Base-by-base conservation (phyloP, 805 yeast species). In the Zygotorulaspora chibaensis region DNA sequence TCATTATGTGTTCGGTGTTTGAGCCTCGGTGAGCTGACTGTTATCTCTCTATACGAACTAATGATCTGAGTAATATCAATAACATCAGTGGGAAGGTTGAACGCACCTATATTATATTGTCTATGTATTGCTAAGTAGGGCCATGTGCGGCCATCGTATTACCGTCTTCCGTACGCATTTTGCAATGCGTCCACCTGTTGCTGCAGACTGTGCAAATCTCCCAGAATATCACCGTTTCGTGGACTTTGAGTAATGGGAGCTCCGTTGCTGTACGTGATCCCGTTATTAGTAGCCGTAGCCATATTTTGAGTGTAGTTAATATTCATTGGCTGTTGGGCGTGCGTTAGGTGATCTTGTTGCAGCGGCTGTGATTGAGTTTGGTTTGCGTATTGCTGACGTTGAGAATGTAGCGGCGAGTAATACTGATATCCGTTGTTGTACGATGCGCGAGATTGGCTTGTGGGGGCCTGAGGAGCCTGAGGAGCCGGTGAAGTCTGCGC, bases 121-220 rank as follows among this genome's bases (percentile, higher is more conserved):
- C 35, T 31, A 31, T 31, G 18, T 31, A 17, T 23, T 18, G n/a
- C 8, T 12, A 12, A 30, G 13, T 29, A 28, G 13, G 3, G 3
- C 12, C 29, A 12, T 28, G 35, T 35, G 28, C 27, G 33, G 8
- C 11, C 15, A 15, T 11, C 9, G 28, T n/a, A n/a, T 35, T 45
- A 45, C 26, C 51, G 48, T 26, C 54, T 48, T 17, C 52, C 51
- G 43, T 62, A 62, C 3, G 48, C 39, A 30, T 55, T 59, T 33
- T 67, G 66, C 30, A 83, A 67, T 42, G 74, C 72, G 54, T 84
- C 84, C 17, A 84, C 87, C 61, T 84, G 89, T 30, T 74, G 82
- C 55, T 83, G 87, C 39, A 84, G 69, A 8, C 83, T 83, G 56
- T 75, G 76, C 46, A 84, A 68, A 57, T 83, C 84, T 38, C 83